Conservation (phyloP, 208 protist species). For the Acanthamoeba healyi region DNA sequence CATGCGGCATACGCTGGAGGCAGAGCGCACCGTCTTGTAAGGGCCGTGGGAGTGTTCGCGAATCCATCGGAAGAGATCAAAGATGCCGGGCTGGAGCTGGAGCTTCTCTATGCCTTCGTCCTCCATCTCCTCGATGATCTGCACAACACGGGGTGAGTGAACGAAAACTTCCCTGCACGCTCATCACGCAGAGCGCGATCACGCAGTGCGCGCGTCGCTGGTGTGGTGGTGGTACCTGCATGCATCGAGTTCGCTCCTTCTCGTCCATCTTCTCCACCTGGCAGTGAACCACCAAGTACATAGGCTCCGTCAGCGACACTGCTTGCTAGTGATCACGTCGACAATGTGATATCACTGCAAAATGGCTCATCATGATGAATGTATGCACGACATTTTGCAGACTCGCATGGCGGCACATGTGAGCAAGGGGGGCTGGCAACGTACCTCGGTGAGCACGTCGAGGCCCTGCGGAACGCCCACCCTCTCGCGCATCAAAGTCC, state of each 20-base stretch:
- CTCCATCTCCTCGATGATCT: conserved; percentile 71
- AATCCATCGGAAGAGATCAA: conserved; percentile 49
- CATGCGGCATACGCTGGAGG: background rate
- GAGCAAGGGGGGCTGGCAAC: too few relatives aligned
- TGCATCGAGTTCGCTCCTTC: background rate
- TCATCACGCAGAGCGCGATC: too few relatives aligned
- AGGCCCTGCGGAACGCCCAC: conserved; percentile 9
- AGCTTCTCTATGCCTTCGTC: conserved; percentile 39
- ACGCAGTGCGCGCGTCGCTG: too few relatives aligned
- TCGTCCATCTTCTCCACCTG: conserved; percentile 37
- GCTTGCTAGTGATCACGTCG: too few relatives aligned
- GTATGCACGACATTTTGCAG: too few relatives aligned
- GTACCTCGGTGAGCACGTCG: conserved; percentile 43
- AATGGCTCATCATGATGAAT: too few relatives aligned
- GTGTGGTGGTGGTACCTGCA: conserved; percentile 7
- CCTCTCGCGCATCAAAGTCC: conserved; percentile 34
- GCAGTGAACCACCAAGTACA: too few relatives aligned
- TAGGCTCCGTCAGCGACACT: too few relatives aligned
- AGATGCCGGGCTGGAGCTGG: conserved; percentile 12
- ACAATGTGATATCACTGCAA: too few relatives aligned
- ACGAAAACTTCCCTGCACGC: too few relatives aligned
- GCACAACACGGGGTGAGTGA: background rate
- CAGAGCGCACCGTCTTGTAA: conserved; percentile 22
- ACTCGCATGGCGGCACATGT: too few relatives aligned
- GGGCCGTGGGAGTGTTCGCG: conserved; percentile 38